A percentile compares a stretch with the other conserved stretches of the same genome.
Evolutionary conservation across 1,284 basidiomycete genomes (phyloP).

Genomic region (Sporisorium sorghi): DNA sequence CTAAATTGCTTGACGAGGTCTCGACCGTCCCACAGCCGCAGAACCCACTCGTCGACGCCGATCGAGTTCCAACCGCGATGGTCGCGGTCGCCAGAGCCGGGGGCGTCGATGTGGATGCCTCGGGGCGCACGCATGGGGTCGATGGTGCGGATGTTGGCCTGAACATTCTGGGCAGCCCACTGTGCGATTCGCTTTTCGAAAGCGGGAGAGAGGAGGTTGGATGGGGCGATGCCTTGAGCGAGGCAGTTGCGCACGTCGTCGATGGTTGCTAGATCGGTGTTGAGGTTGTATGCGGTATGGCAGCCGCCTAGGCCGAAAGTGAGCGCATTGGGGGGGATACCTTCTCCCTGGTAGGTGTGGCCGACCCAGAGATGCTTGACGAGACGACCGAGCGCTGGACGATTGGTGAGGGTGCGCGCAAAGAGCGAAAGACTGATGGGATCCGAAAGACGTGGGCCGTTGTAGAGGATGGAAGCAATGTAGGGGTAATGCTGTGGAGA

Average conservation of each 20-base stretch:
- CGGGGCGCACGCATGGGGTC: conserved; percentile 42
- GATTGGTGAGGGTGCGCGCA: conserved; percentile 42
- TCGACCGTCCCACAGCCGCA: conserved; percentile 51
- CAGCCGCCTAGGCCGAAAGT: conserved; percentile 39
- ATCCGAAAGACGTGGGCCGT: conserved; percentile 44
- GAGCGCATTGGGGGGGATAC: conserved; percentile 43
- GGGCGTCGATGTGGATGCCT: conserved; percentile 50
- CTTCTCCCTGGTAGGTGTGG: conserved; percentile 46
- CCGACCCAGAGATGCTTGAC: conserved; percentile 58
- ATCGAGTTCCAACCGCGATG: conserved; percentile 46
- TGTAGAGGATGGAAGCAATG: conserved; percentile 54
- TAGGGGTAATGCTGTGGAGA: conserved; percentile 53
- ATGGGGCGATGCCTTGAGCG: conserved; percentile 32
- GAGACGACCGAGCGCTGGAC: conserved; percentile 50
- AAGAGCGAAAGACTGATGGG: conserved; percentile 55
- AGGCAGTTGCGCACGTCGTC: conserved; percentile 41
- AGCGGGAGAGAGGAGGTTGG: conserved; percentile 45
- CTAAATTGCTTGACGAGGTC: conserved; percentile 51
- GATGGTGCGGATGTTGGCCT: conserved; percentile 48
- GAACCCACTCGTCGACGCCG: conserved; percentile 55
- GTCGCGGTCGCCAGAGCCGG: conserved; percentile 47
- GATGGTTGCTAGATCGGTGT: conserved; percentile 40
- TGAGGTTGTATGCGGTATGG: conserved; percentile 47
- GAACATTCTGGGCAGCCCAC: conserved; percentile 52
- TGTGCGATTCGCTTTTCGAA: conserved; percentile 49